Evolutionary conservation across 257 asterid genomes (phyloP).

Genomic region (Galeopsis tetrahit): DNA sequence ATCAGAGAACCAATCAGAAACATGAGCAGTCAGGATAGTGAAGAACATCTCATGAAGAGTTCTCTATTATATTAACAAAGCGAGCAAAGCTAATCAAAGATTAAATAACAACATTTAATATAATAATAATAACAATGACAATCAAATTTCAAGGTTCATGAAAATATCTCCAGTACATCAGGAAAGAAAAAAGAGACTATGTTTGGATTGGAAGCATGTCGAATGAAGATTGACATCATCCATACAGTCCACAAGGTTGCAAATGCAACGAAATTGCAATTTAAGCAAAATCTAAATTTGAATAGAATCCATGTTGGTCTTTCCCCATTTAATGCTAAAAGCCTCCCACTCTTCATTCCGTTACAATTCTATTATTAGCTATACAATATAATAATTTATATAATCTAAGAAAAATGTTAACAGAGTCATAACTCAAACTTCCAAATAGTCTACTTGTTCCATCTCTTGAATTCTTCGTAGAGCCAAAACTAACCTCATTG

Average conservation of each 20-base stretch:
- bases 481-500: neutral
- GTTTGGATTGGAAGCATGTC: neutral
- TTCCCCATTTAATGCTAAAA: constrained; percentile 16
- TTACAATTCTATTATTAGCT: neutral
- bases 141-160: neutral
- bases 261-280: neutral
- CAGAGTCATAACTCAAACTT: constrained; percentile 9
- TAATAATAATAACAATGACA: neutral
- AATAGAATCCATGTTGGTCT: neutral
- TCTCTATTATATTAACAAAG: constrained; percentile 2
- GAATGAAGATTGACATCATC: constrained; percentile 10
- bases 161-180: constrained; percentile 22
- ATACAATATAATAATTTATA: neutral
- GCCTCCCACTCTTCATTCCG: constrained; percentile 6
- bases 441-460: neutral
- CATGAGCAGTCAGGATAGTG: constrained; percentile 20
- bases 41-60: constrained; percentile 2
- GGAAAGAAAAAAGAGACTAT: neutral
- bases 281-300: neutral
- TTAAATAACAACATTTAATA: neutral
- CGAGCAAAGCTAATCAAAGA: neutral
- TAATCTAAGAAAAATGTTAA: constrained; percentile 10
- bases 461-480: constrained; percentile 7
- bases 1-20: constrained; percentile 18
- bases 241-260: neutral